Percentiles rank a stretch among this genome's conserved stretches.
Evolutionary conservation across 2,329 filamentous ascomycete species (phyloP).

Genomic region (Aspergillus ruber): DNA sequence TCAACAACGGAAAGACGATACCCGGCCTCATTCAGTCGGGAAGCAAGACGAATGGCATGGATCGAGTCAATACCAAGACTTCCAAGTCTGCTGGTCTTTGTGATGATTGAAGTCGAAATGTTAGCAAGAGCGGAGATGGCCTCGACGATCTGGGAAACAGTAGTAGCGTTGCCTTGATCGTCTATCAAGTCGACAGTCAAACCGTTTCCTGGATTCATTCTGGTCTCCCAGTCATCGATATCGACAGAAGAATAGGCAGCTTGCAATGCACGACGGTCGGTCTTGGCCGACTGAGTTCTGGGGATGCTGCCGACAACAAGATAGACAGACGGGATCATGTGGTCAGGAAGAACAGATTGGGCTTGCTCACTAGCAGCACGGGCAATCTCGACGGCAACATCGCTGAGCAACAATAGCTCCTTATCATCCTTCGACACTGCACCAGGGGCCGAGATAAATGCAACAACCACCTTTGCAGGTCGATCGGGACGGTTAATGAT

Average conservation of each 20-base stretch:
- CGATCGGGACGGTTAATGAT: slow-evolving; percentile 24
- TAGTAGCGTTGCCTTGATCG: not conserved
- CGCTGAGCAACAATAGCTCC: slow-evolving; percentile 9
- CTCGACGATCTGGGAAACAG: slow-evolving; percentile 11
- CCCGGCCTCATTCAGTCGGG: slow-evolving; percentile 18
- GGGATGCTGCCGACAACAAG: slow-evolving; percentile 25
- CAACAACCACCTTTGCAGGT: slow-evolving; percentile 29
- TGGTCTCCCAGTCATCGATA: slow-evolving; percentile 21
- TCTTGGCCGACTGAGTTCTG: slow-evolving; percentile 25
- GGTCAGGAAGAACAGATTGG: slow-evolving; percentile 17
- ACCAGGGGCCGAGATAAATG: slow-evolving; percentile 23
- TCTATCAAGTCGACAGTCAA: not conserved
- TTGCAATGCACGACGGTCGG: slow-evolving; percentile 24
- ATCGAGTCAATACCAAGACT: slow-evolving; percentile 28
- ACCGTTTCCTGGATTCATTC: slow-evolving; percentile 12
- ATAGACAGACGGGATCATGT: slow-evolving; percentile 31
- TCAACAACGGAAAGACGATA: slow-evolving; percentile 22
- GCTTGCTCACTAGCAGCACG: slow-evolving; percentile 16
- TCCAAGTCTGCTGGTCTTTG: slow-evolving; percentile 15
- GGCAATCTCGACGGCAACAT: slow-evolving; percentile 16
- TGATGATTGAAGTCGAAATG: slow-evolving; percentile 14
- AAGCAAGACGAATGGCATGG: slow-evolving; percentile 23
- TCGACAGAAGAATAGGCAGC: slow-evolving; percentile 19
- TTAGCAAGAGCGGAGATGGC: slow-evolving; percentile 17
- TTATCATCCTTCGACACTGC: slow-evolving; percentile 4